These are phyloP conservation scores for Picea abies DNA, from an alignment of 83 land plant species.

Conservation along the genomic window DNA sequence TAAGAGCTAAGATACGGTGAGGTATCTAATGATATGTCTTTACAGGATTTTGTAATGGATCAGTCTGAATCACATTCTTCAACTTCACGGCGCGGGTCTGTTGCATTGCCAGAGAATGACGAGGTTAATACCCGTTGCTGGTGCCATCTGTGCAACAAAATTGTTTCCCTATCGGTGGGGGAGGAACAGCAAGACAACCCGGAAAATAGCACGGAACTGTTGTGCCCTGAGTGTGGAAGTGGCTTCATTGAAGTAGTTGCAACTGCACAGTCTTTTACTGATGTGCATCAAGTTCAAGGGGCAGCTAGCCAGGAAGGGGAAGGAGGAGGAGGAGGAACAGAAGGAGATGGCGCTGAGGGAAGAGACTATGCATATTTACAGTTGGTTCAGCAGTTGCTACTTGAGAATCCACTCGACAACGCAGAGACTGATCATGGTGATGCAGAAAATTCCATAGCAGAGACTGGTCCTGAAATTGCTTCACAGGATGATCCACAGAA, in stretches of 20 bases:
- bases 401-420: background rate
- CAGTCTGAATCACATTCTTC: background rate
- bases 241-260: conserved; percentile 7
- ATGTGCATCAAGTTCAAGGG: conserved; percentile 1
- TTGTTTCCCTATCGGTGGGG: background rate
- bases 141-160: conserved; percentile 7
- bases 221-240: conserved; percentile 15
- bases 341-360: background rate
- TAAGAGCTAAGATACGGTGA: background rate
- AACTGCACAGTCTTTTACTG: background rate
- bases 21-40: background rate
- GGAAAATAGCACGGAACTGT: background rate
- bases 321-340: background rate
- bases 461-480: background rate
- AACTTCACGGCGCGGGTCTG: background rate
- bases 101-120: background rate
- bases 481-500: no score
- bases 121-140: background rate
- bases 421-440: background rate
- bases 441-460: background rate
- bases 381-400: background rate
- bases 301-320: background rate
- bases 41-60: conserved; percentile 15
- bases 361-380: background rate
- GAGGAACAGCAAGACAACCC: background rate